Evolutionary conservation across 257 asterid species (phyloP), one percentile per base, ranked within the genome.

Genomic region (Forsythia suspensa): DNA sequence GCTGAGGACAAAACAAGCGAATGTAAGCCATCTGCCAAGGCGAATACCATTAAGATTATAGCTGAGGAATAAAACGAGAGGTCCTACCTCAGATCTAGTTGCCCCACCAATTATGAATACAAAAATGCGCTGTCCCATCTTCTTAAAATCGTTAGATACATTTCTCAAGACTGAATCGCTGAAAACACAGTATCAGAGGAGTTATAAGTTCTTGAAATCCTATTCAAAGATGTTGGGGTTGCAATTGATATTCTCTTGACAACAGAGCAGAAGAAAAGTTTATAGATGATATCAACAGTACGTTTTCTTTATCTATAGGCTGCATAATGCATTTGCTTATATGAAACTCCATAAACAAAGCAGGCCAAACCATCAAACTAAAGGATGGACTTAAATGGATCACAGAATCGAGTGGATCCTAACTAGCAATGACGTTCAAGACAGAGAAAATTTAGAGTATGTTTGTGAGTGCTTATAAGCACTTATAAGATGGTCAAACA

Each of bases 81-180:
- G 66, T 34, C 76, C 71, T 85, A 94, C 99, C 97, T 96, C 99
- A 11, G 99, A 96, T 89, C 99, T 86, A 40, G 98, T 96, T 81
- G 99, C 99, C 42, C 99, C 99, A 46, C 99, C 99, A 44, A 93
- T 86, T 72, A 96, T 85, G 87, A 95, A 95, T 59, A 92, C 82
- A 73, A 93, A 95, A 55, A 93, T 92, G 71, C 99, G 93, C 74
- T 90, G 97, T 70, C 99, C 99, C 99, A 93, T 95, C 88, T 80
- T 92, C 88, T 87, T 95, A 40, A 76, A 85, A 69, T 95, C 99
- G 44, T 48, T 82, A 7, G 91, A 77, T 24, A 75, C 84, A 80
- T 34, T 81, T 85, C 80, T 90, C 88, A 94, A 79, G 81, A 74
- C 87, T 0, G 99, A 96, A 75, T 96, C 98, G 76, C 99, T 96